These are phyloP conservation scores for Talaromyces rugulosus DNA, from an alignment of 2,329 filamentous ascomycete species.

Conservation along the genomic window DNA sequence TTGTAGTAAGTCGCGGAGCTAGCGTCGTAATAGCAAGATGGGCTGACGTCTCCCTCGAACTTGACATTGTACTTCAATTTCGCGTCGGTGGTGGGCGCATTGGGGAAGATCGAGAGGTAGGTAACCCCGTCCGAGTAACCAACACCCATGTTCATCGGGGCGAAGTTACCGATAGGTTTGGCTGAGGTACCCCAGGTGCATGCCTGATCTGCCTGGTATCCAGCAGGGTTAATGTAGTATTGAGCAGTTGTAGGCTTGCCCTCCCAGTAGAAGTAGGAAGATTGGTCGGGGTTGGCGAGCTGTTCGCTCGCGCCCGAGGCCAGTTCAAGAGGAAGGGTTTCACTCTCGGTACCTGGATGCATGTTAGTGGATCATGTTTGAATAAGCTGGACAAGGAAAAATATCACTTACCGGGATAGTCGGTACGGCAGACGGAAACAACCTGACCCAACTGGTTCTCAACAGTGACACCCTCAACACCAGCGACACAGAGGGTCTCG, in stretches of 20 bases:
- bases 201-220: slow-evolving; percentile 60
- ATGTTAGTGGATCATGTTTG: not conserved
- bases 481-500: slow-evolving; percentile 69
- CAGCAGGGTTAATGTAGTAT: slow-evolving; percentile 92
- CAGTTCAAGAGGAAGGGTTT: slow-evolving; percentile 72
- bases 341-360: slow-evolving; percentile 64
- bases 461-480: slow-evolving; percentile 66
- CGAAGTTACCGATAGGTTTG: slow-evolving; percentile 66
- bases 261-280: slow-evolving; percentile 73
- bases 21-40: slow-evolving; percentile 59
- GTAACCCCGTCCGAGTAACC: slow-evolving; percentile 64
- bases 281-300: slow-evolving; percentile 71
- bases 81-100: slow-evolving; percentile 67
- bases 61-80: slow-evolving; percentile 74
- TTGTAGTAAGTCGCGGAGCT: slow-evolving; percentile 56
- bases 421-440: slow-evolving; percentile 83
- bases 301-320: slow-evolving; percentile 54
- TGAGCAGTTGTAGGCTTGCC: slow-evolving; percentile 76
- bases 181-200: slow-evolving; percentile 71
- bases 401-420: slow-evolving; percentile 70
- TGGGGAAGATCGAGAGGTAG: slow-evolving; percentile 81
- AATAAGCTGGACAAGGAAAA: not conserved
- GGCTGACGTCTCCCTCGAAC: slow-evolving; percentile 62
- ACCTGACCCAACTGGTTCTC: slow-evolving; percentile 66
- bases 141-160: slow-evolving; percentile 80